Evolutionary conservation across 208 protist species (phyloP).

Genomic region (Novymonas esmeraldas): DNA sequence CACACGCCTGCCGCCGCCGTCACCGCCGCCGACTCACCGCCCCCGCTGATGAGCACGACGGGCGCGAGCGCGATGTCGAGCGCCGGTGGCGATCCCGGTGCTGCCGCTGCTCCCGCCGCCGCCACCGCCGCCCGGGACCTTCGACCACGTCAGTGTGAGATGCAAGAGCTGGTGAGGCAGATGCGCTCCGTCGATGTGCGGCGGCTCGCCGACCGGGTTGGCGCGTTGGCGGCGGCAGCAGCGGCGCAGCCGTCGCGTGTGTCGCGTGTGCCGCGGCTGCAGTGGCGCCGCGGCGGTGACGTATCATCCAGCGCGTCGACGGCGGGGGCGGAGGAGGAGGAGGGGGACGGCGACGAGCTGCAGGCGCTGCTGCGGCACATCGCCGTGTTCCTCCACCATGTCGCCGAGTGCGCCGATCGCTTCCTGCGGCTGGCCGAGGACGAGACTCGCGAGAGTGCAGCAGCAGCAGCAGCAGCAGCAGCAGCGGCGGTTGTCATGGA

Average conservation of each 20-base stretch:
- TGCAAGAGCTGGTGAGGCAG: constrained; percentile 37
- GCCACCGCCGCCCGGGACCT: neutral
- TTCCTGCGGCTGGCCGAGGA: constrained; percentile 17
- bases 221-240: constrained; percentile 5
- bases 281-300: constrained; percentile 12
- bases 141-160: constrained; percentile 18
- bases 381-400: constrained; percentile 22
- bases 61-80: too few relatives aligned
- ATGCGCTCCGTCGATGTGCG: constrained; percentile 38
- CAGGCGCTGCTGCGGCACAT: constrained; percentile 24
- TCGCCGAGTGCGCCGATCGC: constrained; percentile 19
- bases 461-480: too few relatives aligned
- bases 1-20: too few relatives aligned
- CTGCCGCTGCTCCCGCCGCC: neutral
- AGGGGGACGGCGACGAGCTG: neutral
- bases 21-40: neutral
- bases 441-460: neutral
- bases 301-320: neutral
- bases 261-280: constrained; percentile 12
- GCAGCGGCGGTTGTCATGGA: neutral
- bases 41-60: too few relatives aligned
- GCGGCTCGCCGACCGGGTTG: constrained; percentile 22
- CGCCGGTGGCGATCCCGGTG: neutral
- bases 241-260: neutral
- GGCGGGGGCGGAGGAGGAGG: neutral